phyloP scores from a whole-genome alignment of 805 yeast genomes.

The Wickerhamiella australiensis region DNA sequence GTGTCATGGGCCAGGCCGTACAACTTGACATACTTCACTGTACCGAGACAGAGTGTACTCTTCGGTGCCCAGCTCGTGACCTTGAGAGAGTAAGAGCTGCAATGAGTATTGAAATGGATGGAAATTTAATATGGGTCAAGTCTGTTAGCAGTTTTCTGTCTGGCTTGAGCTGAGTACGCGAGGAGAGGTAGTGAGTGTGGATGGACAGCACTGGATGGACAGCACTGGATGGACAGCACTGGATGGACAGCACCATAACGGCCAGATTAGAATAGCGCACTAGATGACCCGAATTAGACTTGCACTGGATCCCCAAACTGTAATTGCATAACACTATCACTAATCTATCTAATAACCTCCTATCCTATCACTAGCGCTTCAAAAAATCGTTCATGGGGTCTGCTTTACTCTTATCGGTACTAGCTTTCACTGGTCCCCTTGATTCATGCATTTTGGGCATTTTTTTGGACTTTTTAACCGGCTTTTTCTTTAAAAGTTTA shows the following conservation, averaged over 20 bases:
- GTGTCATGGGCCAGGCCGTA: slow-evolving; percentile 25
- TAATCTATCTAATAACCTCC: no score
- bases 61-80: slow-evolving; percentile 17
- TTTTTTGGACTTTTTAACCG: background rate
- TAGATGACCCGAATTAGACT: no score
- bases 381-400: slow-evolving; percentile 1
- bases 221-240: no score
- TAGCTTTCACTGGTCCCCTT: background rate
- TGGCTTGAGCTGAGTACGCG: background rate
- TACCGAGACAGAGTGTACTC: slow-evolving; percentile 13
- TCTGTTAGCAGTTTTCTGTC: slow-evolving; percentile 3
- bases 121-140: slow-evolving; percentile 6
- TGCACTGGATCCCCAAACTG: no score
- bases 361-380: no score
- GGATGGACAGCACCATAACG: no score
- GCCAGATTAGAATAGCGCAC: no score
- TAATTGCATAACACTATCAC: no score
- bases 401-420: background rate
- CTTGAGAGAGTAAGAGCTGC: slow-evolving; percentile 12
- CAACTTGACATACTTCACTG: slow-evolving; percentile 23
- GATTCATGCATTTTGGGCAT: background rate
- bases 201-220: no score
- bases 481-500: slow-evolving; percentile 9
- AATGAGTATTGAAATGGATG: slow-evolving; percentile 12
- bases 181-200: no score